These are phyloP conservation scores for Xylariaceae sp. DNA, from an alignment of 2,329 filamentous ascomycete genomes.

Conservation along the genomic window DNA sequence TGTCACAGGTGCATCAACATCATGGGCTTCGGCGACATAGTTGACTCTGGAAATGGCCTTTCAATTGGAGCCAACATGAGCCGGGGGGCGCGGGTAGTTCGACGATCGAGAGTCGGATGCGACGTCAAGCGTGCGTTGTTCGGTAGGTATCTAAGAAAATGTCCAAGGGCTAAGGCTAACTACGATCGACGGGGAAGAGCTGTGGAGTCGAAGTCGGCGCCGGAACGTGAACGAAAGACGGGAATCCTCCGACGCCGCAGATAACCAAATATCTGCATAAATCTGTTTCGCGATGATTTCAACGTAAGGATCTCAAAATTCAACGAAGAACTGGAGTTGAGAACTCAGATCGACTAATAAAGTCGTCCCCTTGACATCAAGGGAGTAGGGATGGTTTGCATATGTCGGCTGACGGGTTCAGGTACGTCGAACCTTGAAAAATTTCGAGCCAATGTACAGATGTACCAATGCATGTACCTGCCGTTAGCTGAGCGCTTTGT, in stretches of 20 bases:
- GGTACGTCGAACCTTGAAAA: not conserved
- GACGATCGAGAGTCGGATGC: constrained; percentile 8
- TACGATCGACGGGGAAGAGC: constrained; percentile 9
- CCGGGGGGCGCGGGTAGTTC: constrained; percentile 2
- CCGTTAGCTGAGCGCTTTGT: not conserved
- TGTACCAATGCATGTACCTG: not conserved
- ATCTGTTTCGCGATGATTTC: not conserved
- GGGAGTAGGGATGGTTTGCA: not conserved
- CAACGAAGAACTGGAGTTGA: not conserved
- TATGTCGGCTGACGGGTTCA: not conserved
- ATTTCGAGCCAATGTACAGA: no score
- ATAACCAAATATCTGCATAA: not conserved
- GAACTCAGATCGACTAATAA: no score
- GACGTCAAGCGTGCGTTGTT: not conserved
- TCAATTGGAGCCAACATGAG: constrained; percentile 21
- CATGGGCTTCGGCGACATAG: constrained; percentile 29
- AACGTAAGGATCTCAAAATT: not conserved
- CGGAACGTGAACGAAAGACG: constrained; percentile 13
- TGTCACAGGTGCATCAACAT: constrained; percentile 22
- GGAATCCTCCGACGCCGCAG: not conserved
- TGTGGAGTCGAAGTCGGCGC: constrained; percentile 12
- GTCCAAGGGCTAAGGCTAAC: constrained; percentile 4
- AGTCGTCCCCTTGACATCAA: not conserved
- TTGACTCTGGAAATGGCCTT: constrained; percentile 17
- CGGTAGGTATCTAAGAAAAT: constrained; percentile 5